Evolutionary conservation across 176 grass and related monocot genomes (phyloP).

Genomic region (Oryza officinalis): DNA sequence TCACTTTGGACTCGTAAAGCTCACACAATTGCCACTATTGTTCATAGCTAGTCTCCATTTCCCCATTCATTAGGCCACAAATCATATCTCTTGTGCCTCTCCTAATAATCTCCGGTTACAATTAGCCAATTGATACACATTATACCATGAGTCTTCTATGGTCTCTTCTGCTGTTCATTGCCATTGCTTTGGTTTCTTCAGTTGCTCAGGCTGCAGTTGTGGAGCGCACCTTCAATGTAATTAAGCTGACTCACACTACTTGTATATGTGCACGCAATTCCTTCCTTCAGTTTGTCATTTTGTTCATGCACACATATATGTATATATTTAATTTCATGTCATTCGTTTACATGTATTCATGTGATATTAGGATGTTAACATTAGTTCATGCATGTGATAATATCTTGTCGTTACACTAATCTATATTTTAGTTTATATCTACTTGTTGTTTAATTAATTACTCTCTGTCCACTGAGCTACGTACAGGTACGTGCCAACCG

Average conservation of each 20-base stretch:
- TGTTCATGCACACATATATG: background rate
- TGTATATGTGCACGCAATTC: background rate
- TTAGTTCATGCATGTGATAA: background rate
- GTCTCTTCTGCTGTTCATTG: background rate
- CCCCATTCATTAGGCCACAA: background rate
- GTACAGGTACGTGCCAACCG: background rate
- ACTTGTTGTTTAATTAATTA: background rate
- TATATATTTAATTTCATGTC: background rate
- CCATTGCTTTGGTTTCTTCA: constrained; percentile 2
- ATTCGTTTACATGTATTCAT: background rate
- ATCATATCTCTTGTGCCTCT: background rate
- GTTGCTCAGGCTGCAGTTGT: background rate
- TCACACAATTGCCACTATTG: background rate
- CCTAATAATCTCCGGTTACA: background rate
- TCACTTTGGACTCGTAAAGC: background rate
- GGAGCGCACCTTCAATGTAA: constrained; percentile 44
- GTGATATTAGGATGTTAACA: background rate
- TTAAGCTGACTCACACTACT: background rate
- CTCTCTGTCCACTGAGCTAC: background rate
- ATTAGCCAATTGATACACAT: background rate
- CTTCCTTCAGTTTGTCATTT: background rate
- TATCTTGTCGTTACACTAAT: background rate
- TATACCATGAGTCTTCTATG: background rate
- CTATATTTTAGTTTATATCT: background rate
- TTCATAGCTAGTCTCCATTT: background rate